phyloP scores from a whole-genome alignment of 345 rosid species.

The Noccaea caerulescens region DNA sequence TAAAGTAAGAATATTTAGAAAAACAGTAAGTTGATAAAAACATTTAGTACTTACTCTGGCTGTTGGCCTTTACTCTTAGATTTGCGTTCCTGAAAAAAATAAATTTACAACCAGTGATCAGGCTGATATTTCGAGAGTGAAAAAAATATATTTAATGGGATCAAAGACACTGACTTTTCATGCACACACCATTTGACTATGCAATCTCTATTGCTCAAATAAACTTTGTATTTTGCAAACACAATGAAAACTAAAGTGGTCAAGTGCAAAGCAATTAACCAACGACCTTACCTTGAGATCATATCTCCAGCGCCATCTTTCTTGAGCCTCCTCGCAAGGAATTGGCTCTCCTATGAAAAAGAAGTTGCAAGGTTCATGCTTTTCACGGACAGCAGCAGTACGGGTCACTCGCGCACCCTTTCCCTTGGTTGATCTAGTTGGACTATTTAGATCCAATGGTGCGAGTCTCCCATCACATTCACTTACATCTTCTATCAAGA shows the following conservation, averaged over 20 bases:
- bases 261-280: conserved; percentile 20
- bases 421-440: conserved; percentile 34
- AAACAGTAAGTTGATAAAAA: conserved; percentile 30
- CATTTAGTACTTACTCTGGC: conserved; percentile 49
- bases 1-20: conserved; percentile 11
- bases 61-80: conserved; percentile 40
- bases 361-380: conserved; percentile 35
- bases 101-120: conserved; percentile 36
- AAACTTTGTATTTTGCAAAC: conserved; percentile 4
- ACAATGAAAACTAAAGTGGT: conserved; percentile 11
- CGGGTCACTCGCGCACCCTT: conserved; percentile 43
- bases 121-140: conserved; percentile 1
- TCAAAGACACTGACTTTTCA: not conserved
- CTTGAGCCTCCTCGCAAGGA: conserved; percentile 67
- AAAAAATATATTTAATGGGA: conserved; percentile 9
- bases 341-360: conserved; percentile 75
- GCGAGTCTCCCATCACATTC: conserved; percentile 18
- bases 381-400: conserved; percentile 27
- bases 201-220: conserved; percentile 16
- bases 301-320: conserved; percentile 90
- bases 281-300: conserved; percentile 88
- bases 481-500: conserved; percentile 32
- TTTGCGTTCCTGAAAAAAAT: conserved; percentile 60
- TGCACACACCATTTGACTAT: conserved; percentile 11
- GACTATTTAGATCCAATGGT: conserved; percentile 17